phyloP scores from a whole-genome alignment of 768 basidiomycete species.

The Macrolepiota albuminosa region DNA sequence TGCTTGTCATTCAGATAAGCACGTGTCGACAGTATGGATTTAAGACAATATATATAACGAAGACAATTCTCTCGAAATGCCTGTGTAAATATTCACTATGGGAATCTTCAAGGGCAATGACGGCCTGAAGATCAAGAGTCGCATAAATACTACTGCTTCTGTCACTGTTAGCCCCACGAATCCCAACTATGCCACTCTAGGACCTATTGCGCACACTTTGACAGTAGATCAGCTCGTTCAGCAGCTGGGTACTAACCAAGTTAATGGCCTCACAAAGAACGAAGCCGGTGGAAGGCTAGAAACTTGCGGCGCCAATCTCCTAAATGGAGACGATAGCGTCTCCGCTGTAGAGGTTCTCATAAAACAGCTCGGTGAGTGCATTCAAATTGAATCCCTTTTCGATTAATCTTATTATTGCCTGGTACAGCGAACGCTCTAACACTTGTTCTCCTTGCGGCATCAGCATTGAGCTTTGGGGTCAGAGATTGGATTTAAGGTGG shows the following conservation, averaged over 20 bases:
- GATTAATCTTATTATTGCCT: not conserved
- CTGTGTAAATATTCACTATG: constrained; percentile 1
- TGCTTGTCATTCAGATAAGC: not conserved
- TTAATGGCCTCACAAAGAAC: constrained; percentile 31
- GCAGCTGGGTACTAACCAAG: constrained; percentile 27
- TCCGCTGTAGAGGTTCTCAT: constrained; percentile 29
- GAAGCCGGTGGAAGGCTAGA: constrained; percentile 29
- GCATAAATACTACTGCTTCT: constrained; percentile 28
- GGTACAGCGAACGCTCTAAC: constrained; percentile 37
- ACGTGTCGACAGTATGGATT: constrained; percentile 3
- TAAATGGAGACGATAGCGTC: constrained; percentile 29
- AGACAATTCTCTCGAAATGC: not conserved
- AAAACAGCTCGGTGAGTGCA: constrained; percentile 28
- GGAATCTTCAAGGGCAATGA: constrained; percentile 11
- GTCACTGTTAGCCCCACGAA: constrained; percentile 27
- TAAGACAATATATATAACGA: constrained; percentile 4
- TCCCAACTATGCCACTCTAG: constrained; percentile 25
- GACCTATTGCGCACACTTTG: constrained; percentile 28
- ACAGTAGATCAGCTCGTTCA: constrained; percentile 23
- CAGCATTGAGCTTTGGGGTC: constrained; percentile 51
- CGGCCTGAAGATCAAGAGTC: constrained; percentile 22
- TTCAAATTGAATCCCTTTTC: not conserved
- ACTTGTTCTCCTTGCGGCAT: constrained; percentile 29
- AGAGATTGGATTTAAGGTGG: constrained; percentile 50
- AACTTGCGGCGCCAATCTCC: constrained; percentile 28